Base-by-base conservation (phyloP, 495 filamentous ascomycete genomes). In the Pseudotulostoma volvatum region DNA sequence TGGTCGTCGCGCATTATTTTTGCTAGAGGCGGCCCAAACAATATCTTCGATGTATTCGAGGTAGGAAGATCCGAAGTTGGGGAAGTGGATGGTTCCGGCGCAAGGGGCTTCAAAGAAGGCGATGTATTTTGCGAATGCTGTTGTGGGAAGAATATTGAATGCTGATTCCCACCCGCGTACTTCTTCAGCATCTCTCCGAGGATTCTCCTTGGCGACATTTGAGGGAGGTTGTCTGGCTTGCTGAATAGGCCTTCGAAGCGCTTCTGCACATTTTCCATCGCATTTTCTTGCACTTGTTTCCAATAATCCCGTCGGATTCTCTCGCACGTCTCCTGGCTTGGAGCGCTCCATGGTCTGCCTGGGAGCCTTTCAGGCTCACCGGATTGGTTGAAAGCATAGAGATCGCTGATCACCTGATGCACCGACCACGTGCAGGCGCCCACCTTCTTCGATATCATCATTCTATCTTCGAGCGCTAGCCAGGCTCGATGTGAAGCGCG, bases 401-500 rank as follows among this genome's bases (percentile, higher is more conserved):
- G 48, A 28, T 53, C 50, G 32, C 47, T 48, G 30, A 41, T 43
- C 41, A 44, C 51, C 23, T 44, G 44, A 23, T 53, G 44, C 7
- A 44, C 32, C 4, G 34, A 36, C 4, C 32, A 17, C 1, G 44
- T 46, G 33, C 37, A 36, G 18, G 39, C 43, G 35, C 48, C 49
- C 9, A 44, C 31, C 18, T 47, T 25, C 17, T 45, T 36, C 1
- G 41, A 42, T 5, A 43, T 31, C 11, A 48, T 52, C n/a, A n/a
- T n/a, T n/a, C n/a, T n/a, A 9, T 53, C 44, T 5, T 43, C 37
- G 9, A 44, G 39, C 14, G 43, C 50, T 28, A 55, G 50, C 60
- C 56, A 64, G 7, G 55, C 48, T 11, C 55, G 40, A 13, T 39
- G 48, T 7, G 60, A 64, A 9, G 55, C 48, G 19, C 40, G 35